Base-by-base conservation (phyloP, 106 monocot genomes). In the Allium fistulosum region DNA sequence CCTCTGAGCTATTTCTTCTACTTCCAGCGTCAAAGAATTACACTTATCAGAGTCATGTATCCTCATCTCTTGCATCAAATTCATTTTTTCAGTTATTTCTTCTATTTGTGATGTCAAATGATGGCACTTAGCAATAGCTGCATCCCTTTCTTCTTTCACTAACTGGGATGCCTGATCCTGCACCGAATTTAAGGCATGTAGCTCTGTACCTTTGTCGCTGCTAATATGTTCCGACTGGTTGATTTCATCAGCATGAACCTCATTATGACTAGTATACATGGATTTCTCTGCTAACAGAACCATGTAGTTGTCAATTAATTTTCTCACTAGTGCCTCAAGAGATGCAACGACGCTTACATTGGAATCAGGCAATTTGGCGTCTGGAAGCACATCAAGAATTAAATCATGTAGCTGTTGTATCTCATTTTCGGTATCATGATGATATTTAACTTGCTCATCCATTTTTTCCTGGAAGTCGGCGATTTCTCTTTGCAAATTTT, bases 401-500 rank as follows among this genome's bases (percentile, higher is more conserved):
- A 94, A 70, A 71, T 80, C 71, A 61, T 66, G 67, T 18, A 89
- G 72, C n/a, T 79, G 77, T 17, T 71, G 66, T 26, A 88, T 71
- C 64, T 82, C 77, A 61, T 65, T 65, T 57, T 81, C 79, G 22
- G 79, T 53, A 68, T 77, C 71, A 72, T 61, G 62, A 59, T 75
- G 59, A 51, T 53, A 52, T 49, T 62, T 69, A 53, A 62, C 67
- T 58, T 79, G 69, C 59, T 79, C 71, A 72, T 57, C 64, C 69
- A 94, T 69, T 66, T 82, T 85, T 57, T 77, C 78, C 56, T 79
- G 67, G 71, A 94, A 73, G 46, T 63, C 72, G 60, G 71, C 70
- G 65, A 90, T 48, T 47, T 94, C 84, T 57, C 68, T 85, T 57
- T 67, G 84, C 78, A 94, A 47, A 65, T 72, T 78, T 17, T 82